These are phyloP conservation scores for Calonectria hongkongensis DNA, from an alignment of 2,329 filamentous ascomycete species.

Conservation along the genomic window DNA sequence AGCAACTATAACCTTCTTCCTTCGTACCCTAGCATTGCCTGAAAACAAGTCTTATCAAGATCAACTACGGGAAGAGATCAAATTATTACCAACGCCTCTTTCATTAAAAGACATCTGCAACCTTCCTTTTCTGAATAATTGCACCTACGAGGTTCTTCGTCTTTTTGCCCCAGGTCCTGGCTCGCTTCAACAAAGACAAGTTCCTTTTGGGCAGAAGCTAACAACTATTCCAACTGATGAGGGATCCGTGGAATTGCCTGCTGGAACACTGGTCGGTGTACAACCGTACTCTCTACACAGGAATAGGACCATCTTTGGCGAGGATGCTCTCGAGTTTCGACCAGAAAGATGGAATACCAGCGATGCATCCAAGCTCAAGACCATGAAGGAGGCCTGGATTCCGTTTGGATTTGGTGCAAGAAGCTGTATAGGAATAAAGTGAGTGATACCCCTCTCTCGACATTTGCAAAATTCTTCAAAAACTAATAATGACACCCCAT, in stretches of 20 bases:
- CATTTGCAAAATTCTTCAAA: no score
- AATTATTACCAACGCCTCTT: background rate
- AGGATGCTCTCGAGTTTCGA: background rate
- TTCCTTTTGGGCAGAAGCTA: background rate
- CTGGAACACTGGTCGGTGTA: background rate
- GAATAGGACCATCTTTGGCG: background rate
- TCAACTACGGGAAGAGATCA: background rate
- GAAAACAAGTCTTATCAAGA: background rate
- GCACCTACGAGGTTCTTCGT: conserved; percentile 1
- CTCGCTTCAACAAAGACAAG: conserved; percentile 13
- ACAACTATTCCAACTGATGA: background rate
- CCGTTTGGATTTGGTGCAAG: conserved; percentile 19
- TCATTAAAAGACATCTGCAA: background rate
- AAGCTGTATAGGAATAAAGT: conserved; percentile 12
- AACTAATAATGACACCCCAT: background rate
- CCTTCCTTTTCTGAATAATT: background rate
- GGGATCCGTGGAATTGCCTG: background rate
- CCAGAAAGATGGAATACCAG: conserved; percentile 1
- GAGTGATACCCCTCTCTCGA: background rate
- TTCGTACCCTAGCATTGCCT: background rate
- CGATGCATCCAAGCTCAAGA: background rate
- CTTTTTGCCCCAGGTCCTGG: background rate
- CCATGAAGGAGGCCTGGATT: conserved; percentile 14
- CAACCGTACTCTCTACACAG: conserved; percentile 8
- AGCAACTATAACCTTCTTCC: background rate